Conservation (phyloP, 352 stramenopile species). For the Pythium chondricola region DNA sequence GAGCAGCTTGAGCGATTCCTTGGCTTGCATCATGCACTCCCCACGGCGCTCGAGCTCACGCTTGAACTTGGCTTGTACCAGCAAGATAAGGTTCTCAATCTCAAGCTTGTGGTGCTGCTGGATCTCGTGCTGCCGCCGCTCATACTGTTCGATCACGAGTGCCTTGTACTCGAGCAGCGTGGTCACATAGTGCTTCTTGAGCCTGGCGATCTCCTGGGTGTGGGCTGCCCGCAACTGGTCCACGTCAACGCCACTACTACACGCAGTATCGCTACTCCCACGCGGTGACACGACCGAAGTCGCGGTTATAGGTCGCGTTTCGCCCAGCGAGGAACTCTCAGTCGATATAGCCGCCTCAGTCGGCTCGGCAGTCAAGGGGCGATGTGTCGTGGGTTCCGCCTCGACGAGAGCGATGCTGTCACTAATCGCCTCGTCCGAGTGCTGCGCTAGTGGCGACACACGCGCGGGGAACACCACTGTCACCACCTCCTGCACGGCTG, state of each 20-base stretch:
- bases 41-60: slow-evolving; percentile 43
- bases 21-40: slow-evolving; percentile 40
- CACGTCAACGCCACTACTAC: slow-evolving; percentile 20
- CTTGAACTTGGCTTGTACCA: slow-evolving; percentile 61
- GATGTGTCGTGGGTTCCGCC: slow-evolving; percentile 21
- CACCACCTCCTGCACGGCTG: slow-evolving; percentile 40
- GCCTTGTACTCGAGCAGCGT: slow-evolving; percentile 63
- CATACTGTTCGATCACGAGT: slow-evolving; percentile 67
- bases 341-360: slow-evolving; percentile 3
- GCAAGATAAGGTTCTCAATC: slow-evolving; percentile 48
- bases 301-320: neutral
- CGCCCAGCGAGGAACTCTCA: neutral
- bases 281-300: too few relatives aligned
- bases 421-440: slow-evolving; percentile 34
- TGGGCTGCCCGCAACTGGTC: slow-evolving; percentile 30
- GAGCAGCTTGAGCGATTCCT: slow-evolving; percentile 58
- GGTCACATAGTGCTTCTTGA: slow-evolving; percentile 57
- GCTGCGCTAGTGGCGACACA: slow-evolving; percentile 11
- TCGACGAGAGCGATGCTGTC: slow-evolving; percentile 52
- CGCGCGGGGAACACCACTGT: slow-evolving; percentile 37
- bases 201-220: slow-evolving; percentile 30
- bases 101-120: slow-evolving; percentile 52
- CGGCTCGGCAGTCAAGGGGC: slow-evolving; percentile 3
- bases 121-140: slow-evolving; percentile 45
- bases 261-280: neutral